These are phyloP conservation scores for Epichloe festucae DNA, from an alignment of 2,329 filamentous ascomycete species.

Conservation along the genomic window DNA sequence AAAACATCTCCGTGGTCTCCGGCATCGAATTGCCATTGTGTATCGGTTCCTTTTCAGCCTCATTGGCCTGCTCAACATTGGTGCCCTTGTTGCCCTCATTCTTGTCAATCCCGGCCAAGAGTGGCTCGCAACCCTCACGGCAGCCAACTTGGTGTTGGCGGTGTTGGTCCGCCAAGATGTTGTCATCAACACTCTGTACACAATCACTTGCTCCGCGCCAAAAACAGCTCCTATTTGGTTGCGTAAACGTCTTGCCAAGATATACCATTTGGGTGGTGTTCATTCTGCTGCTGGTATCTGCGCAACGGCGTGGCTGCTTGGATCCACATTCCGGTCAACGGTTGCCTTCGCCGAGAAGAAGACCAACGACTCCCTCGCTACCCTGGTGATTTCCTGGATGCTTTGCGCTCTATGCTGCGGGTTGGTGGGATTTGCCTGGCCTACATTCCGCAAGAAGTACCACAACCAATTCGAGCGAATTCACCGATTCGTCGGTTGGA, in stretches of 20 bases:
- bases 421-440: constrained; percentile 52
- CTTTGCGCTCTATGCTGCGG: constrained; percentile 42
- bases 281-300: constrained; percentile 37
- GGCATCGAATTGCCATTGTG: constrained; percentile 34
- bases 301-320: constrained; percentile 36
- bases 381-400: constrained; percentile 39
- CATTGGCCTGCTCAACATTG: constrained; percentile 36
- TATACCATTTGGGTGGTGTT: constrained; percentile 39
- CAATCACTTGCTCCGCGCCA: constrained; percentile 30
- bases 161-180: constrained; percentile 40
- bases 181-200: constrained; percentile 38
- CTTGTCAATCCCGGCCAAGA: constrained; percentile 20
- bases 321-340: constrained; percentile 26
- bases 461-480: constrained; percentile 60
- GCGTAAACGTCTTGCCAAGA: constrained; percentile 33
- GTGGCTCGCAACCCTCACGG: constrained; percentile 28
- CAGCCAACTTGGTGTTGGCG: constrained; percentile 35
- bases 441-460: constrained; percentile 44
- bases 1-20: constrained; percentile 26
- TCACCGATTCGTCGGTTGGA: constrained; percentile 66
- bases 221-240: constrained; percentile 34
- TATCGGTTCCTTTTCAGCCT: constrained; percentile 45
- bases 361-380: constrained; percentile 25
- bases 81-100: constrained; percentile 31
- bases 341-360: constrained; percentile 18